These are phyloP conservation scores for Hirsutella thompsonii DNA, from an alignment of 2,329 filamentous ascomycete species.

Conservation along the genomic window DNA sequence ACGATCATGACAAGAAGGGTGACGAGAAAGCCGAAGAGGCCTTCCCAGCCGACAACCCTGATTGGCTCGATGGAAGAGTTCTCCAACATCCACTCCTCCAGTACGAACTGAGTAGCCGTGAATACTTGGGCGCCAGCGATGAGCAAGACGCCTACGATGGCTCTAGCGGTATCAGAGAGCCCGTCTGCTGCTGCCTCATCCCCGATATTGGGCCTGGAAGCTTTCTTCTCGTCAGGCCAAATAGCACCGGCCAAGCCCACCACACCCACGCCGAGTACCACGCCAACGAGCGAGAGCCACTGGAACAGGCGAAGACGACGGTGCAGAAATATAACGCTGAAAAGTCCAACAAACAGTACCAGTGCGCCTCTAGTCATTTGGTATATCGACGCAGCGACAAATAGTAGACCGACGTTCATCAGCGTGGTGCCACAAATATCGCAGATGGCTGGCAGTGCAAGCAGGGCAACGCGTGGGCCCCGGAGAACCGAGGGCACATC, in stretches of 20 bases:
- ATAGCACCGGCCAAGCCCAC: constrained; percentile 84
- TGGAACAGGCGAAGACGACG: constrained; percentile 76
- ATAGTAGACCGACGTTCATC: constrained; percentile 91
- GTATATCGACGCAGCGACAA: constrained; percentile 92
- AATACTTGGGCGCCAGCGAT: constrained; percentile 95
- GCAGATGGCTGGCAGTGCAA: constrained; percentile 79
- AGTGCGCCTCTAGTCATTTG: constrained; percentile 96
- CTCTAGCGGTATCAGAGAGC: constrained; percentile 25
- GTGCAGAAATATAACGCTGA: constrained; percentile 83
- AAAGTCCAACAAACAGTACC: constrained; percentile 89
- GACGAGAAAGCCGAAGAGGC: constrained; percentile 73
- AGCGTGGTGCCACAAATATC: constrained; percentile 92
- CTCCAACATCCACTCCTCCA: constrained; percentile 85
- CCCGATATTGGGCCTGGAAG: constrained; percentile 16
- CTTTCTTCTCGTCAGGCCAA: constrained; percentile 51
- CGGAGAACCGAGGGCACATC: constrained; percentile 46
- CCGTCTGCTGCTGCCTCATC: constrained; percentile 27
- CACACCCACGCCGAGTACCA: constrained; percentile 76
- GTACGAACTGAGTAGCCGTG: constrained; percentile 88
- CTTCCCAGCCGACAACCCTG: constrained; percentile 91
- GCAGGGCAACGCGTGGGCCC: constrained; percentile 59
- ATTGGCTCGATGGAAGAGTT: constrained; percentile 59
- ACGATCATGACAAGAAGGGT: constrained; percentile 71
- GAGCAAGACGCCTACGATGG: constrained; percentile 71
- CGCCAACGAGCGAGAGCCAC: constrained; percentile 78